Base-by-base conservation (phyloP, 1,284 basidiomycete genomes). In the Schizopora paradoxa region DNA sequence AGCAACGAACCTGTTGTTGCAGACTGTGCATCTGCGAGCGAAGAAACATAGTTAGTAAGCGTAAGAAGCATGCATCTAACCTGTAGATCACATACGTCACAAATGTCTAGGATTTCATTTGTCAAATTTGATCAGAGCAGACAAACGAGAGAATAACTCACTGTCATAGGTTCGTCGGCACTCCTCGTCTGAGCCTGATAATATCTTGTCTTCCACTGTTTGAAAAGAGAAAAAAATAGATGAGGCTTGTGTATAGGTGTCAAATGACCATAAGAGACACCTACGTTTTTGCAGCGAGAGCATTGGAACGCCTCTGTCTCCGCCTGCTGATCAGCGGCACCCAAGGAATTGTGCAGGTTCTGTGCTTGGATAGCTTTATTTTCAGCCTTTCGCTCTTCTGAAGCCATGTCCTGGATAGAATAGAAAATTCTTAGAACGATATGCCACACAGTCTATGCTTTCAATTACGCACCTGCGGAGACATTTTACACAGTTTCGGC, bases 301-400 rank as follows among this genome's bases (percentile, higher is more conserved):
- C 96, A 99, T 64, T 98, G 92, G 86, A 99, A 99, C 1, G 92
- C 92, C 56, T 95, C 92, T 0, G 96, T 99, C 65, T 99, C 95
- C 11, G 95, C 94, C 65, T 90, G 79, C 47, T 82, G 85, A 54
- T 94, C 88, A 11, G 78, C 90, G 0, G 94, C 95, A 2, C 87
- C 91, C 13, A 96, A 81, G 1, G 94, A 86, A 43, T 93, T 89
- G 73, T 93, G 90, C 39, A 99, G 67, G 60, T 99, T 99, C 49
- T 90, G 82, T 56, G 88, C 81, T 45, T 81, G 77, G 53, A 99
- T 87, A 59, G 86, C 86, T 51, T 79, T 77, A 57, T 93, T 86
- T 14, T 85, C 81, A 2, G 83, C 81, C 57, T 90, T 87, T 28
- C 92, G 76, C 57, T 94, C 91, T 59, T 93, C 92, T 1, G 90